Conservation (phyloP, 179 eudicot species). For the Patellifolia procumbens region DNA sequence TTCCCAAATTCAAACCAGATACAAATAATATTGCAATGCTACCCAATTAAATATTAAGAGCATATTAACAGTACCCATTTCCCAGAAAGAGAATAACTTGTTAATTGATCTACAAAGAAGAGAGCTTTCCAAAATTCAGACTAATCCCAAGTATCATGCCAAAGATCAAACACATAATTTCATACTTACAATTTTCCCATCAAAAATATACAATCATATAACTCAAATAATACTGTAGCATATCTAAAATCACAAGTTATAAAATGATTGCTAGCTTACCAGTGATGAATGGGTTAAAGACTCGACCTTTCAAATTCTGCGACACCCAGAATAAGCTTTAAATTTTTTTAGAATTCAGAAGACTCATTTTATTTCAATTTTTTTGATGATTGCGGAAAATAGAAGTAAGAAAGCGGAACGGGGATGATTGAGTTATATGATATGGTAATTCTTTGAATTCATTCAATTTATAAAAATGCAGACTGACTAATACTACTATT, state of each 20-base stretch:
- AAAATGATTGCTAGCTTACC: neutral
- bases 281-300: neutral
- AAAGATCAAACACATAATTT: neutral
- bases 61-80: neutral
- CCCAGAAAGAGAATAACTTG: neutral
- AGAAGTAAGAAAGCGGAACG: no score
- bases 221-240: neutral
- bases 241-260: slow-evolving; percentile 2
- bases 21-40: neutral
- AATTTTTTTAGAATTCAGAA: neutral
- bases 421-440: no score
- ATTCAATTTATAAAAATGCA: neutral
- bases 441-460: no score
- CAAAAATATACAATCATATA: neutral
- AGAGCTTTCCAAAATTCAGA: no score
- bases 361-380: neutral
- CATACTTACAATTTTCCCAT: neutral
- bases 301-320: neutral
- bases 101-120: neutral
- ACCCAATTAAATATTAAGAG: neutral
- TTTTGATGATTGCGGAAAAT: no score
- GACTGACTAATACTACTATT: neutral
- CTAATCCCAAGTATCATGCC: neutral
- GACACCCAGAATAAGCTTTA: neutral
- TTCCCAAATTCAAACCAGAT: neutral